Conservation (phyloP, 352 stramenopile species). For the Phytophthora boehmeriae region DNA sequence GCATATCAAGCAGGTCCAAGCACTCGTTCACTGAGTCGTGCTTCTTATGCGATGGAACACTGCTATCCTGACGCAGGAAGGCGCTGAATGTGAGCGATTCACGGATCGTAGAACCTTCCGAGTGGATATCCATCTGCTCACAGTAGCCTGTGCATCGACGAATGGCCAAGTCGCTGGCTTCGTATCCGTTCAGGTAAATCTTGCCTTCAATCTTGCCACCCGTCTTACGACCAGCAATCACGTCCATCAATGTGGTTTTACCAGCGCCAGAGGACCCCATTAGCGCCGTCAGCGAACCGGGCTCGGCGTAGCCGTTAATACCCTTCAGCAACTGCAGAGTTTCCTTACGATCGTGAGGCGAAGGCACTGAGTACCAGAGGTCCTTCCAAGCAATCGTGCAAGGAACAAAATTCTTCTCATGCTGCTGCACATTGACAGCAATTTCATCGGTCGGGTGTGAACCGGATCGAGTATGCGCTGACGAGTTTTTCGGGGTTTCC, state of each 20-base stretch:
- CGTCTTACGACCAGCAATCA: constrained; percentile 89
- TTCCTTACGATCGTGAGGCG: constrained; percentile 31
- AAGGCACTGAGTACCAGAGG: constrained; percentile 40
- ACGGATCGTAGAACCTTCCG: constrained; percentile 30
- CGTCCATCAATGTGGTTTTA: constrained; percentile 53
- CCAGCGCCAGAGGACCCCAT: constrained; percentile 77
- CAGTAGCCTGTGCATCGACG: constrained; percentile 32
- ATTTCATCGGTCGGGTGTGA: constrained; percentile 4
- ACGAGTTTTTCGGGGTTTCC: constrained; percentile 15
- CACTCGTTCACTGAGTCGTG: constrained; percentile 36
- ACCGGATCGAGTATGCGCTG: constrained; percentile 7
- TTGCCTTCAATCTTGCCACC: constrained; percentile 62
- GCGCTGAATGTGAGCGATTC: constrained; percentile 88
- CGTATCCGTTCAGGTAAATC: constrained; percentile 44
- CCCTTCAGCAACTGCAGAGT: constrained; percentile 62
- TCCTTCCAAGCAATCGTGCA: constrained; percentile 39
- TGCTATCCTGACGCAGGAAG: constrained; percentile 49
- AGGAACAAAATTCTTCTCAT: constrained; percentile 29
- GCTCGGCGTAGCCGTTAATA: constrained; percentile 66
- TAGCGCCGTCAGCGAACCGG: constrained; percentile 82
- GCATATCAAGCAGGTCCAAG: constrained; percentile 39
- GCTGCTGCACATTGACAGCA: constrained; percentile 8
- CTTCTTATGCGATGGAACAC: constrained; percentile 11
- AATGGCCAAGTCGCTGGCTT: constrained; percentile 30
- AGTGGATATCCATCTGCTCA: constrained; percentile 43